Evolutionary conservation across 148 eudicot genomes (phyloP), one percentile per base, ranked within the genome.

Genomic region (Polygonum aviculare): DNA sequence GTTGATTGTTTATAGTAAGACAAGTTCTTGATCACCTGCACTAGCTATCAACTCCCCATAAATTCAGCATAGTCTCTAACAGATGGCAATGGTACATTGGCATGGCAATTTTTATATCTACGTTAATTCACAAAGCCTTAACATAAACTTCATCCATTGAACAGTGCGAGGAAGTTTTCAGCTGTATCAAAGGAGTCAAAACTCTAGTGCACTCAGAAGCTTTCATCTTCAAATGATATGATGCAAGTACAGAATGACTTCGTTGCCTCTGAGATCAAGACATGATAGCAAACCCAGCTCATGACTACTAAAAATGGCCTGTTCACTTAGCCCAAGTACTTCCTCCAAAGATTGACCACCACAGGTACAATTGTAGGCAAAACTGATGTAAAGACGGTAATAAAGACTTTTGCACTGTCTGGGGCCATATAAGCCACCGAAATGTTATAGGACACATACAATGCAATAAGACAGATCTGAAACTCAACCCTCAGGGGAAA

Each of bases 401-500:
- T 57, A 72, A 79, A 81, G 7, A 39, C 2, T 60, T 39, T 69
- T n/a, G 16, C 3, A 3, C 72, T 35, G 16, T 65, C 38, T 0
- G 90, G 87, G 2, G 85, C 45, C 22, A 80, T 77, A 21, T 49
- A 39, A 2, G 12, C 35, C 55, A 85, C 83, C 33, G 83, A 74
- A 19, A 77, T 71, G 8, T 85, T 80, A 41, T 81, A 88, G 1
- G 88, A 86, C 7, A 50, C n/a, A 26, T 55, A 76, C 57, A 88
- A 52, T 10, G 90, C 86, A 19, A 75, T 0, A 52, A 88, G 73
- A 39, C 85, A 78, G 15, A 90, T 59, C 10, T 40, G 54, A 63
- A 88, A 79, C 77, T 86, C 91, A 3, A 76, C n/a, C 72, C 79
- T 83, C 77, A 90, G 80, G 18, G 4, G 91, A 91, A 90, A 85